A percentile compares a stretch with the other conserved stretches of the same genome.
Conservation (phyloP, 176 grass and related monocot species). For the Aechmea fasciata region DNA sequence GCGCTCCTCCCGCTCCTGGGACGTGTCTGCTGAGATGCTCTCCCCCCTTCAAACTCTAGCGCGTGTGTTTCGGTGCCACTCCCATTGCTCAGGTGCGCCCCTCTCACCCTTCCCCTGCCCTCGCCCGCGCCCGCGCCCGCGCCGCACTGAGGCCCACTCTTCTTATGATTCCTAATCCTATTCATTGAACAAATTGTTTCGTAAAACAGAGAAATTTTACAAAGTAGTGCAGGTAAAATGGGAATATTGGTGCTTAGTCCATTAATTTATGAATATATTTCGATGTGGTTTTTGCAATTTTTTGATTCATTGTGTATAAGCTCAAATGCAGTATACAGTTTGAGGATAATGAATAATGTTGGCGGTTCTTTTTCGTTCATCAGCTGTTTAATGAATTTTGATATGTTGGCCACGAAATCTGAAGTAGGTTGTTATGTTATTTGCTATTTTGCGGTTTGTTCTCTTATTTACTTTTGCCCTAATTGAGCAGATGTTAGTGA, state of each 20-base stretch:
- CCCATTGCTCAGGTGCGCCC: too few relatives aligned
- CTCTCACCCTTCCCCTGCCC: too few relatives aligned
- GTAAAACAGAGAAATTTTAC: too few relatives aligned
- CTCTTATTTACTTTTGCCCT: neutral
- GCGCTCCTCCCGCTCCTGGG: too few relatives aligned
- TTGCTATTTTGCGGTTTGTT: neutral
- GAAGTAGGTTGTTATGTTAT: too few relatives aligned
- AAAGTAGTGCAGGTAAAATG: neutral
- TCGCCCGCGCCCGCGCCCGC: too few relatives aligned
- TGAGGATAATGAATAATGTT: neutral
- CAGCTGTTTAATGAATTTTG: neutral
- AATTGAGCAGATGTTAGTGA: conserved; percentile 16
- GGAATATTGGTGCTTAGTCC: neutral
- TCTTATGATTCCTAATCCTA: neutral
- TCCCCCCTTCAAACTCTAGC: too few relatives aligned
- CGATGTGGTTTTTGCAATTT: neutral
- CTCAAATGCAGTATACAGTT: neutral
- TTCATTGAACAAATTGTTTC: too few relatives aligned
- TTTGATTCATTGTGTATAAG: neutral
- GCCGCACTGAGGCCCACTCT: too few relatives aligned
- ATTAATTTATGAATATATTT: neutral
- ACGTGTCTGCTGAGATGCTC: too few relatives aligned
- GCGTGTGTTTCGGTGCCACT: too few relatives aligned
- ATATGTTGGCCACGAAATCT: neutral
- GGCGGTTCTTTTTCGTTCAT: neutral